Evolutionary conservation across 805 yeast species (phyloP).

Genomic region (Metschnikowia similis): DNA sequence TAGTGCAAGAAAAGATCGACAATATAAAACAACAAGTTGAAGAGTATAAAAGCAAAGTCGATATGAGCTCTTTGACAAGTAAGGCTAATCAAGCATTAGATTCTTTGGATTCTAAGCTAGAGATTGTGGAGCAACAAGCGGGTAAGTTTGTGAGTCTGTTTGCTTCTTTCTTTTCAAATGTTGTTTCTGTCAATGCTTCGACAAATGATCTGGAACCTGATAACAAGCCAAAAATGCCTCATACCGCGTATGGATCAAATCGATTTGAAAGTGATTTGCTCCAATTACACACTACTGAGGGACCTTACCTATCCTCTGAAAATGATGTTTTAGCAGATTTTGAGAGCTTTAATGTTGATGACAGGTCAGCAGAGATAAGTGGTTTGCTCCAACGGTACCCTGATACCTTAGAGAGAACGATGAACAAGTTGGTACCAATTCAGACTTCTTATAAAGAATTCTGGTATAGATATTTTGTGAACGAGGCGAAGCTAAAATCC

Average conservation of each 20-base stretch:
- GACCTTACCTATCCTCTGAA: slow-evolving; percentile 15
- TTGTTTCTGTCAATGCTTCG: slow-evolving; percentile 22
- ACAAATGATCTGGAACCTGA: slow-evolving; percentile 6
- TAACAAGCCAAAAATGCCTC: slow-evolving; percentile 14
- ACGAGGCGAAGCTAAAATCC: slow-evolving; percentile 48
- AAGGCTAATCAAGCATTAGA: slow-evolving; percentile 59
- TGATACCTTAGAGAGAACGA: slow-evolving; percentile 46
- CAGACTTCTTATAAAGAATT: slow-evolving; percentile 55
- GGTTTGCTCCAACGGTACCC: slow-evolving; percentile 45
- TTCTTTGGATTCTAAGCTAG: slow-evolving; percentile 65
- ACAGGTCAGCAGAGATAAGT: slow-evolving; percentile 49
- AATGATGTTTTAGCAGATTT: slow-evolving; percentile 13
- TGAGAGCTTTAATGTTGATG: slow-evolving; percentile 38
- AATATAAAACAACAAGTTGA: slow-evolving; percentile 14
- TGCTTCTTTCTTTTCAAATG: slow-evolving; percentile 48
- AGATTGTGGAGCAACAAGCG: slow-evolving; percentile 67
- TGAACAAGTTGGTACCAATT: slow-evolving; percentile 65
- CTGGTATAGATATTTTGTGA: slow-evolving; percentile 69
- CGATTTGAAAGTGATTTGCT: slow-evolving; percentile 38
- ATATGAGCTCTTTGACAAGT: slow-evolving; percentile 21
- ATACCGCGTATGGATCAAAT: slow-evolving; percentile 31
- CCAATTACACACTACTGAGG: slow-evolving; percentile 35
- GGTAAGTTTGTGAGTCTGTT: slow-evolving; percentile 54
- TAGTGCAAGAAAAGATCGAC: slow-evolving; percentile 28
- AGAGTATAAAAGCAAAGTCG: slow-evolving; percentile 16